Evolutionary conservation across 768 basidiomycete species (phyloP).

Genomic region (Lactarius hengduanensis): DNA sequence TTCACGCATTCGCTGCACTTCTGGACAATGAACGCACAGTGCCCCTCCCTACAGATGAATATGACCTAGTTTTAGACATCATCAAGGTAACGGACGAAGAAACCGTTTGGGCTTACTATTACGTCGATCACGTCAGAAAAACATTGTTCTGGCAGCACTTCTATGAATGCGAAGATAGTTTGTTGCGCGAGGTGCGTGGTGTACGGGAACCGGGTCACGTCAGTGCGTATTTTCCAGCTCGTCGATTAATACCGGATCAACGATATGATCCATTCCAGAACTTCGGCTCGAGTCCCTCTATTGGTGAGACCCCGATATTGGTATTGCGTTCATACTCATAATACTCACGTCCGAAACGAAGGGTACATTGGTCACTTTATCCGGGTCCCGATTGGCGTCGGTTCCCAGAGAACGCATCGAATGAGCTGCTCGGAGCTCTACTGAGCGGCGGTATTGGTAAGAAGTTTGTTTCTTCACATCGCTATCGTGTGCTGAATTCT

Average conservation of each 20-base stretch:
- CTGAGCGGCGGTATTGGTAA: conserved; percentile 18
- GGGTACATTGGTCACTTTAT: conserved; percentile 24
- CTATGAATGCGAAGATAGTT: neutral
- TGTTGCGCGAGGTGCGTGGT: neutral
- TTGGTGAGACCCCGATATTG: neutral
- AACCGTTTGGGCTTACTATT: conserved; percentile 15
- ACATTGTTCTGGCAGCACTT: conserved; percentile 10
- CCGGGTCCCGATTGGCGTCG: conserved; percentile 3
- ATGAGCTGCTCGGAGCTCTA: conserved; percentile 5
- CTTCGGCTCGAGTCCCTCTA: conserved; percentile 16
- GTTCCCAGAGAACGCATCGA: conserved; percentile 2
- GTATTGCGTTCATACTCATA: neutral
- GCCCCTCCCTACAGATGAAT: neutral
- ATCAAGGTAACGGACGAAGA: neutral
- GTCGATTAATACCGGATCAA: neutral
- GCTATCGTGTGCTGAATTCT: neutral
- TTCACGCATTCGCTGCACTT: neutral
- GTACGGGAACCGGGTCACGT: conserved; percentile 10
- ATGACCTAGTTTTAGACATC: conserved; percentile 19
- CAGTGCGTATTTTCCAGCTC: conserved; percentile 8
- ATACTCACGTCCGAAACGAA: neutral
- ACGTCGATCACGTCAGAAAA: conserved; percentile 8
- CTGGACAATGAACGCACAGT: neutral
- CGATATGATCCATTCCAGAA: neutral
- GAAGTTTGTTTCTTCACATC: neutral